A percentile compares a stretch with the other conserved stretches of the same genome.
phyloP scores from a whole-genome alignment of 768 basidiomycete species.

The Cystobasidium onofrii region DNA sequence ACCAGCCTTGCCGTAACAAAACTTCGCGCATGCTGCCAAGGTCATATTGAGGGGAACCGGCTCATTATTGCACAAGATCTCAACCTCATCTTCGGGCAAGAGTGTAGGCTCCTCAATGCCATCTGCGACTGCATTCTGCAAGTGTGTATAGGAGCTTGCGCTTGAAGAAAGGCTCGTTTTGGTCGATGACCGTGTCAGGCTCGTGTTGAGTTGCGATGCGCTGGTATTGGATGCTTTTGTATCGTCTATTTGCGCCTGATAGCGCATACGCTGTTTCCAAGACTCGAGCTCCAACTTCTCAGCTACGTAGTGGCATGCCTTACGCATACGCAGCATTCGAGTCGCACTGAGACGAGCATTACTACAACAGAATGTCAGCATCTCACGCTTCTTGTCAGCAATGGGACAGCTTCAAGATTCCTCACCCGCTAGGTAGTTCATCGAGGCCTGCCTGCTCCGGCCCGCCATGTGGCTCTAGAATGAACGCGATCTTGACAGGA shows the following conservation, averaged over 20 bases:
- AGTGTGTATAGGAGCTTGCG: neutral
- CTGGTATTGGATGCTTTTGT: constrained; percentile 25
- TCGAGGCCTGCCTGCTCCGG: constrained; percentile 57
- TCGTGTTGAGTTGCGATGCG: neutral
- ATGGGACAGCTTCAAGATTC: constrained; percentile 35
- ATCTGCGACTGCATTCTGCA: neutral
- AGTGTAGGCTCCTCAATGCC: neutral
- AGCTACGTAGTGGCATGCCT: constrained; percentile 70
- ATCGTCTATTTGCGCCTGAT: constrained; percentile 2
- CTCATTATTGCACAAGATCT: constrained; percentile 80
- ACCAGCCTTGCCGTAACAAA: constrained; percentile 57
- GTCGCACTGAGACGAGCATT: constrained; percentile 80
- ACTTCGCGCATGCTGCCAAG: constrained; percentile 80
- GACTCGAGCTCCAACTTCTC: constrained; percentile 41
- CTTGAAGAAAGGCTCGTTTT: constrained; percentile 6
- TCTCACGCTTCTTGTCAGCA: neutral
- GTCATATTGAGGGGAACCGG: constrained; percentile 78
- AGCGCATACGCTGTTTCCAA: constrained; percentile 19
- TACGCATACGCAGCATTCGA: constrained; percentile 72
- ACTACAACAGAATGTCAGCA: too few species aligned
- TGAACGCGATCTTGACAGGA: constrained; percentile 73
- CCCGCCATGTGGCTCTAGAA: constrained; percentile 71
- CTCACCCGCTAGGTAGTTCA: constrained; percentile 76
- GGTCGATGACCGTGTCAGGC: constrained; percentile 13
- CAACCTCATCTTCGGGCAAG: constrained; percentile 61